Conservation (phyloP, 805 yeast genomes). For the Ogataea polymorpha region DNA sequence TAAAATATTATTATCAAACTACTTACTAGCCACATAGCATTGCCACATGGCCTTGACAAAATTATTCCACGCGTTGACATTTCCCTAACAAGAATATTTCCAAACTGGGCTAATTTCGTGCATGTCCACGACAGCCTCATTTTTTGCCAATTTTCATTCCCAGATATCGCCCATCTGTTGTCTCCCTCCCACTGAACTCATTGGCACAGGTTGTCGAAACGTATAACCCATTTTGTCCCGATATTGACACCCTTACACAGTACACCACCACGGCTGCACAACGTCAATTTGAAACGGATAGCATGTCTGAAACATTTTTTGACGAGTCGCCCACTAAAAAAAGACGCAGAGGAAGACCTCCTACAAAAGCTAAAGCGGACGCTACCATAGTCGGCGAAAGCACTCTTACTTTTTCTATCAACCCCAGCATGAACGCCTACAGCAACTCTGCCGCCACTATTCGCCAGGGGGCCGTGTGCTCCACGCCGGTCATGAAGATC, state of each 20-base stretch:
- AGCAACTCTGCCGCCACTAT: slow-evolving; percentile 30
- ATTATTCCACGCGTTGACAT: slow-evolving; percentile 1
- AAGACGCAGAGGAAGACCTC: slow-evolving; percentile 32
- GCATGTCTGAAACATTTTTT: slow-evolving; percentile 17
- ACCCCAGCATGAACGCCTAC: slow-evolving; percentile 22
- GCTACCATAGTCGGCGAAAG: slow-evolving; percentile 25
- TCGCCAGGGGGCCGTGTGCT: slow-evolving; percentile 27
- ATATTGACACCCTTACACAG: neutral
- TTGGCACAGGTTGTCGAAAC: too few species aligned
- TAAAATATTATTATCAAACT: neutral
- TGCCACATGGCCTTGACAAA: neutral
- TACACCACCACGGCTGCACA: neutral
- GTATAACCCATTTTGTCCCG: neutral
- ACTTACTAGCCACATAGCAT: neutral
- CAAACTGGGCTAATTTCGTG: slow-evolving; percentile 5
- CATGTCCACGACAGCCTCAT: slow-evolving; percentile 7
- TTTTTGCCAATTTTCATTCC: slow-evolving; percentile 8
- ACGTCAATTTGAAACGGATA: slow-evolving; percentile 6
- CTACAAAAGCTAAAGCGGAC: slow-evolving; percentile 22
- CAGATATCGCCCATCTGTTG: slow-evolving; percentile 1
- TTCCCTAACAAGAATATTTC: slow-evolving; percentile 10
- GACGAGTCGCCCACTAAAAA: slow-evolving; percentile 23
- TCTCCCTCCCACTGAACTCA: neutral
- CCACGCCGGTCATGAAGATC: slow-evolving; percentile 34
- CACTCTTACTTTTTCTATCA: slow-evolving; percentile 23